Percentiles rank a stretch among this genome's conserved stretches.
phyloP scores from a whole-genome alignment of 805 yeast genomes.

The Dipodascus geniculatus region DNA sequence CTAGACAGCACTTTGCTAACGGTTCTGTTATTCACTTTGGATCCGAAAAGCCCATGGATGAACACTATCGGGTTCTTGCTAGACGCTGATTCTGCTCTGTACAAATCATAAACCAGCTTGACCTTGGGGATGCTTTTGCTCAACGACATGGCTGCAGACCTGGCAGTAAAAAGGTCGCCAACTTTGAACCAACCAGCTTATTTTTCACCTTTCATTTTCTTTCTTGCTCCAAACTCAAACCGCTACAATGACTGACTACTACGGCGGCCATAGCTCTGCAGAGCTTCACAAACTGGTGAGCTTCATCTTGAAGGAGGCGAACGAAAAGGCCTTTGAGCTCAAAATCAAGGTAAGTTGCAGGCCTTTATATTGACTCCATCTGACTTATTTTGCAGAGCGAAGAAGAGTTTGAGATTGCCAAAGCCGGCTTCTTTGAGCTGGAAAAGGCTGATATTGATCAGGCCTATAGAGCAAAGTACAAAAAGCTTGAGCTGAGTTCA shows the following conservation, averaged over 20 bases:
- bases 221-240: background rate
- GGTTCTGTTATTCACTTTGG: slow-evolving; percentile 64
- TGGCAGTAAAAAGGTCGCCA: background rate
- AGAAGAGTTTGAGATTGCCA: slow-evolving; percentile 97
- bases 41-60: slow-evolving; percentile 85
- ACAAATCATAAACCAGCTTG: slow-evolving; percentile 41
- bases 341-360: slow-evolving; percentile 45
- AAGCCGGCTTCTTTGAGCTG: slow-evolving; percentile 85
- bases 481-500: slow-evolving; percentile 85
- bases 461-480: slow-evolving; percentile 66
- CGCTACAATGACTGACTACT: background rate
- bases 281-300: slow-evolving; percentile 97
- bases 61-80: slow-evolving; percentile 50
- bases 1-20: slow-evolving; percentile 36
- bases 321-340: slow-evolving; percentile 95
- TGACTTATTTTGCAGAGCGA: slow-evolving; percentile 50
- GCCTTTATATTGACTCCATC: background rate
- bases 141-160: background rate
- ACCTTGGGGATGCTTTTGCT: slow-evolving; percentile 29
- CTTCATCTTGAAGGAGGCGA: slow-evolving; percentile 97
- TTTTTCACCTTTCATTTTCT: background rate
- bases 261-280: slow-evolving; percentile 63
- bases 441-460: slow-evolving; percentile 85
- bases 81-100: slow-evolving; percentile 16
- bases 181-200: background rate